These are phyloP conservation scores for Capronia coronata DNA, from an alignment of 2,329 filamentous ascomycete genomes.

Conservation along the genomic window DNA sequence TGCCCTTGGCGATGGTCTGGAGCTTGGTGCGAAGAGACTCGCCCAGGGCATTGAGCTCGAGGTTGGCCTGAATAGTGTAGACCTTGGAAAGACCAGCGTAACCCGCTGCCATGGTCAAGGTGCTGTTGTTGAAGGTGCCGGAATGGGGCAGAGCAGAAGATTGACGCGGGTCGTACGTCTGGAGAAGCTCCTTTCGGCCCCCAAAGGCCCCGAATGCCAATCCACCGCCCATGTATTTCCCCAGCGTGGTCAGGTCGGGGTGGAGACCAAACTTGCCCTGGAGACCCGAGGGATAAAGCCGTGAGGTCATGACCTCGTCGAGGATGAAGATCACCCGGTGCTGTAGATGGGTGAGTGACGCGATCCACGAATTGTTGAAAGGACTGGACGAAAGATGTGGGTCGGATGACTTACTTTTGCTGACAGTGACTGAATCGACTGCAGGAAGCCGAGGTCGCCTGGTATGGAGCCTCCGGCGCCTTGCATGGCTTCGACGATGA, in stretches of 20 bases:
- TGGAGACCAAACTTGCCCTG: conserved; percentile 31
- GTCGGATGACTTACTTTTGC: no score
- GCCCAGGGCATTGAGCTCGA: not conserved
- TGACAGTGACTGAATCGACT: no score
- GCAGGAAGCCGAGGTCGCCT: no score
- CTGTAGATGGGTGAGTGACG: no score
- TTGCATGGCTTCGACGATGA: no score
- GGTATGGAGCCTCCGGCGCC: no score
- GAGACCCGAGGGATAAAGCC: conserved; percentile 48
- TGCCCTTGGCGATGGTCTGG: no score
- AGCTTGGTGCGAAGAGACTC: not conserved
- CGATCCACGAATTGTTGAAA: no score
- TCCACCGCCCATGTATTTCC: conserved; percentile 62
- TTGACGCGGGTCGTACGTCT: conserved; percentile 46
- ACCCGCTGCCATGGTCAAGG: conserved; percentile 53
- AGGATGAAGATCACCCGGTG: conserved; percentile 62
- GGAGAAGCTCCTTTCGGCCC: conserved; percentile 54
- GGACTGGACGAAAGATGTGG: no score
- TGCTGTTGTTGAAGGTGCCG: conserved; percentile 64
- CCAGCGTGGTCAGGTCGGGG: conserved; percentile 58
- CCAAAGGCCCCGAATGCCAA: conserved; percentile 63
- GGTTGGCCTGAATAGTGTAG: not conserved
- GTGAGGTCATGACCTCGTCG: conserved; percentile 59
- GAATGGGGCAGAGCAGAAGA: conserved; percentile 45
- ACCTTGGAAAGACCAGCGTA: conserved; percentile 30